These are phyloP conservation scores for Pythium rishiriense DNA, from an alignment of 352 stramenopile genomes.

Conservation along the genomic window DNA sequence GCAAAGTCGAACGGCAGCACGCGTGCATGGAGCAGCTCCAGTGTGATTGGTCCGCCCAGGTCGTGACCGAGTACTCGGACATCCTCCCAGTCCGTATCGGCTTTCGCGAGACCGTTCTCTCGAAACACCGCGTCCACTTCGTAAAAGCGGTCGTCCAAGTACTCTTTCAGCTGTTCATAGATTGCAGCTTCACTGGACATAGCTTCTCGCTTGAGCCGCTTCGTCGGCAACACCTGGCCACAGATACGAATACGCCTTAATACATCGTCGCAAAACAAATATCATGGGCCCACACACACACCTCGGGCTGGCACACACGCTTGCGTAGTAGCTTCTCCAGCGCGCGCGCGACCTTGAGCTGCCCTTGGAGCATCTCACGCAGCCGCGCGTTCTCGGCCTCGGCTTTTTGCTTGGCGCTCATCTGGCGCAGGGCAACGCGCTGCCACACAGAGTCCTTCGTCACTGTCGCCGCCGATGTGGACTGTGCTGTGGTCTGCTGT, in stretches of 20 bases:
- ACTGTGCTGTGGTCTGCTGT: not conserved
- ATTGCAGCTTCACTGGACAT: not conserved
- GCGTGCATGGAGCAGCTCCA: conserved; percentile 1
- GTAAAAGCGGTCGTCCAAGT: not conserved
- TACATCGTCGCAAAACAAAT: not conserved
- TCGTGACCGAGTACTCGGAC: not conserved
- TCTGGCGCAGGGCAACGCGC: conserved; percentile 29
- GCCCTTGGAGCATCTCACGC: conserved; percentile 31
- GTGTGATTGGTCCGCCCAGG: not conserved
- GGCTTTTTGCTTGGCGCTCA: conserved; percentile 25
- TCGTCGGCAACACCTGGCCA: not conserved
- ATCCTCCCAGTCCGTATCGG: not conserved
- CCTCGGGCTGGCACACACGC: conserved; percentile 3
- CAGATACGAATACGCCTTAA: not conserved
- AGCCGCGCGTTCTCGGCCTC: conserved; percentile 35
- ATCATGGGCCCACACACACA: not conserved
- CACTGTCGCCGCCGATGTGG: not conserved
- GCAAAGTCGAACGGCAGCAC: conserved; percentile 11
- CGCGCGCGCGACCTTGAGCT: conserved; percentile 31
- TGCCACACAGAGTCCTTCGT: conserved; percentile 26
- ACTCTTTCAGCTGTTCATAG: not conserved
- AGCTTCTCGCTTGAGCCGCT: not conserved
- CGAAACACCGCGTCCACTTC: not conserved
- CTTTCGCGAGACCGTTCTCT: conserved; percentile 1
- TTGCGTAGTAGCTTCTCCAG: conserved; percentile 33